These are phyloP conservation scores for Ensete ventricosum DNA, from an alignment of 176 grass and related monocot species.

Conservation along the genomic window DNA sequence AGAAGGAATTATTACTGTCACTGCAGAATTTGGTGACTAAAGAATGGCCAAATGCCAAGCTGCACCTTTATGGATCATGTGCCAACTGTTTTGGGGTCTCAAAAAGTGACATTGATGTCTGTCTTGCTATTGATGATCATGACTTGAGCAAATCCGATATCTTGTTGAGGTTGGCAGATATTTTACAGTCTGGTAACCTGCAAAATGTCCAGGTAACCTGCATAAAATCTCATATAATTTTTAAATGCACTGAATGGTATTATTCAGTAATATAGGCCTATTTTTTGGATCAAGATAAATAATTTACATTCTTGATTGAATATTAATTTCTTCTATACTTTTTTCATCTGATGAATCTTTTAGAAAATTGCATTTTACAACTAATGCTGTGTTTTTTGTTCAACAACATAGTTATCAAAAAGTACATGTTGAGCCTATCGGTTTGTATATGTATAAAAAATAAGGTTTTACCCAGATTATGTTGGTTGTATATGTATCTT, in stretches of 20 bases:
- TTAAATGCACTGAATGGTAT: neutral
- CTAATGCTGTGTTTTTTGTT: too few species aligned
- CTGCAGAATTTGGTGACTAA: slow-evolving; percentile 59
- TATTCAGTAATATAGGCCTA: too few species aligned
- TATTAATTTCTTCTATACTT: too few species aligned
- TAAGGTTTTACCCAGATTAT: too few species aligned
- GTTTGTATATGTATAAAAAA: too few species aligned
- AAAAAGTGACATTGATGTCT: slow-evolving; percentile 95
- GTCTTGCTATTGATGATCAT: slow-evolving; percentile 58
- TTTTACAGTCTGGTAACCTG: slow-evolving; percentile 68
- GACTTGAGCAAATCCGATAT: slow-evolving; percentile 81
- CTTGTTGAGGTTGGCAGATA: slow-evolving; percentile 74
- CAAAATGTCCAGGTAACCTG: slow-evolving; percentile 78
- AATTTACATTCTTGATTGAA: too few species aligned
- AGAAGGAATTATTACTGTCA: slow-evolving; percentile 48
- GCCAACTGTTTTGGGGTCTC: slow-evolving; percentile 83
- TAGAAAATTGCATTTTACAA: too few species aligned
- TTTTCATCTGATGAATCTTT: too few species aligned
- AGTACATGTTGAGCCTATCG: too few species aligned
- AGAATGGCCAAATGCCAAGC: slow-evolving; percentile 74
- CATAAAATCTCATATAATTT: slow-evolving; percentile 14
- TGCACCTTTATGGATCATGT: slow-evolving; percentile 91
- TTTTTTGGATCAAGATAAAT: too few species aligned
- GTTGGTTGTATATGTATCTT: too few species aligned
- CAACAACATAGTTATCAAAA: too few species aligned